Percentiles rank a stretch among this genome's conserved stretches.
phyloP scores from a whole-genome alignment of 441 rosid genomes.

The Cnidoscolus chayamansa region DNA sequence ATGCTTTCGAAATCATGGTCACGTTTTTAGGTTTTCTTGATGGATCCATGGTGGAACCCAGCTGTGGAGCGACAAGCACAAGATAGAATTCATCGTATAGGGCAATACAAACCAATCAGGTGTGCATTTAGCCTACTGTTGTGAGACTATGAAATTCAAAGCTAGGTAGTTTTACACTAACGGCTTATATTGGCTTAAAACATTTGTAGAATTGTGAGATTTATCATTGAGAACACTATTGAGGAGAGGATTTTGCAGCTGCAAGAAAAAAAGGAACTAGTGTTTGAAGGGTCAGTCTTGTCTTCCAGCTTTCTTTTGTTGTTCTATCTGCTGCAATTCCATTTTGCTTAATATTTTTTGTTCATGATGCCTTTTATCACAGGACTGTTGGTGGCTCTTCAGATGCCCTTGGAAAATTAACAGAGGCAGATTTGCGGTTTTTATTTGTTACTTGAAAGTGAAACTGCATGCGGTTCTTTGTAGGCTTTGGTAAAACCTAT shows the following conservation, averaged over 20 bases:
- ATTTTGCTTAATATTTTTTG: background rate
- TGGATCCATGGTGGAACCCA: slow-evolving; percentile 99
- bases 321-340: background rate
- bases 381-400: slow-evolving; percentile 92
- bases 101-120: slow-evolving; percentile 97
- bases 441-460: slow-evolving; percentile 45
- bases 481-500: background rate
- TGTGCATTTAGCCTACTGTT: slow-evolving; percentile 23
- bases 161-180: background rate
- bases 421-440: slow-evolving; percentile 74
- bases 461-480: background rate
- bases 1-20: background rate
- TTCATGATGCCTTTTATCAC: slow-evolving; percentile 1
- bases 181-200: slow-evolving; percentile 14
- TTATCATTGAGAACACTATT: slow-evolving; percentile 81
- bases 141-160: slow-evolving; percentile 4
- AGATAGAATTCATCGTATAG: slow-evolving; percentile 94
- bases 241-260: slow-evolving; percentile 94
- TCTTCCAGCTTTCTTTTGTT: background rate
- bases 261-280: slow-evolving; percentile 89
- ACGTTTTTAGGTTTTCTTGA: slow-evolving; percentile 71
- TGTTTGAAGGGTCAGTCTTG: slow-evolving; percentile 81
- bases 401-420: slow-evolving; percentile 78
- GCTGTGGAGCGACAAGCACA: slow-evolving; percentile 98
- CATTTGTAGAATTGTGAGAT: slow-evolving; percentile 64